Evolutionary conservation across 371 early-diverging fungal species (phyloP), one percentile per base, ranked within the genome.

Genomic region (Capillidium rhysosporum): DNA sequence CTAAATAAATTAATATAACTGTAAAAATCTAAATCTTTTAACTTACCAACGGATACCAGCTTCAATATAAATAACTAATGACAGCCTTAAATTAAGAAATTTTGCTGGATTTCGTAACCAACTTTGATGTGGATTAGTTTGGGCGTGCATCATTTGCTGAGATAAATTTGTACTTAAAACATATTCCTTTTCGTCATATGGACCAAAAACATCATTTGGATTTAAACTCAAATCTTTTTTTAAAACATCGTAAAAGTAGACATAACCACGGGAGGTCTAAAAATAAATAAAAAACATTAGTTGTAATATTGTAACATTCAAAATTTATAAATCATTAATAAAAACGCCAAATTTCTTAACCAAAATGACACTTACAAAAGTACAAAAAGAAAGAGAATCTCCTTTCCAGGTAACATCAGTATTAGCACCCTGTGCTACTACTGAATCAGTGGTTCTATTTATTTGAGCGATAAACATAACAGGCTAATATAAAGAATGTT

Each of bases 21-120:
- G 21, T 2, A 12, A 39, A 39, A 9, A 39, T 39, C 12, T 39
- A 39, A 39, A 12, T 12, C 14, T 38, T n/a, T n/a, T n/a, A n/a
- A 29, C 51, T 51, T 51, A 51, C 51, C 51, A 51, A 25, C 51
- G 29, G 21, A 51, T 51, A 20, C 51, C 38, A 16, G 51, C 38
- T 1, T 51, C 51, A 21, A 51, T 28, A 18, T 14, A 29, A 31
- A 51, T 29, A 23, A 29, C 20, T 20, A 23, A 25, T 9, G 29
- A 16, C 4, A 51, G 16, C 23, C 28, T 29, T 24, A 51, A 39
- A 5, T 3, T 10, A 18, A 51, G 28, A 38, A 34, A 51, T 38
- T 24, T 30, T 10, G n/a, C 38, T 29, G 51, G 51, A 21, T 51
- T 51, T 31, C 51, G 29, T 16, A 51, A n/a, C 51, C 51, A 51